These are phyloP conservation scores for Bremia lactucae DNA, from an alignment of 352 stramenopile genomes.

Conservation along the genomic window DNA sequence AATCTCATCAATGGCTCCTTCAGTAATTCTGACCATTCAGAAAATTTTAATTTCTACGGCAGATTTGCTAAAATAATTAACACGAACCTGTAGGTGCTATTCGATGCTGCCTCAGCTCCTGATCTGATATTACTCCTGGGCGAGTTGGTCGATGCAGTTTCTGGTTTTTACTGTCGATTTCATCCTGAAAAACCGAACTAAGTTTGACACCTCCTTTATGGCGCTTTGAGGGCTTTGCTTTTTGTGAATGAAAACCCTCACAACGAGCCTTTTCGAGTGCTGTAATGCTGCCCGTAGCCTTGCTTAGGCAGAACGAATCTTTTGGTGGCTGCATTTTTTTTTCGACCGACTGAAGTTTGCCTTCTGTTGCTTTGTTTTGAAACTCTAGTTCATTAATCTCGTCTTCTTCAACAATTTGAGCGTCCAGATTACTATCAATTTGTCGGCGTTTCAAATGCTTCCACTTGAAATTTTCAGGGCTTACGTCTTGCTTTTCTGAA, in stretches of 20 bases:
- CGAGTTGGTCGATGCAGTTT: constrained; percentile 3
- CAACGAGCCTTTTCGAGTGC: too few relatives aligned
- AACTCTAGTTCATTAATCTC: constrained; percentile 22
- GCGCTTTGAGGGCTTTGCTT: too few relatives aligned
- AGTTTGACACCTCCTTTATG: too few relatives aligned
- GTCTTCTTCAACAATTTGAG: constrained; percentile 32
- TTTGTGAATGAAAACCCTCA: too few relatives aligned
- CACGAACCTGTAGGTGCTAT: constrained; percentile 23
- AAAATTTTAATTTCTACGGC: neutral
- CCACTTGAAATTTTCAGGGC: neutral
- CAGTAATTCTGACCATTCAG: constrained; percentile 16
- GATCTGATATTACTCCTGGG: constrained; percentile 48
- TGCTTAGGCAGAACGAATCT: neutral
- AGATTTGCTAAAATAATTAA: neutral
- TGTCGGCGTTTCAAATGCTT: constrained; percentile 15
- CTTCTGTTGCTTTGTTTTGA: neutral
- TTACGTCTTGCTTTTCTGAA: constrained; percentile 16
- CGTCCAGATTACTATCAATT: constrained; percentile 2
- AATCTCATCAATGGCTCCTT: constrained; percentile 25
- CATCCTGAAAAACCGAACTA: too few relatives aligned
- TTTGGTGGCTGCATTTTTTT: too few relatives aligned
- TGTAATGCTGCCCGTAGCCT: neutral
- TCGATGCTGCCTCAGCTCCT: constrained; percentile 37
- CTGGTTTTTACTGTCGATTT: neutral
- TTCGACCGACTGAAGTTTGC: too few relatives aligned